Evolutionary conservation across 805 yeast species (phyloP).

Genomic region (Saccharomyces paradoxus): DNA sequence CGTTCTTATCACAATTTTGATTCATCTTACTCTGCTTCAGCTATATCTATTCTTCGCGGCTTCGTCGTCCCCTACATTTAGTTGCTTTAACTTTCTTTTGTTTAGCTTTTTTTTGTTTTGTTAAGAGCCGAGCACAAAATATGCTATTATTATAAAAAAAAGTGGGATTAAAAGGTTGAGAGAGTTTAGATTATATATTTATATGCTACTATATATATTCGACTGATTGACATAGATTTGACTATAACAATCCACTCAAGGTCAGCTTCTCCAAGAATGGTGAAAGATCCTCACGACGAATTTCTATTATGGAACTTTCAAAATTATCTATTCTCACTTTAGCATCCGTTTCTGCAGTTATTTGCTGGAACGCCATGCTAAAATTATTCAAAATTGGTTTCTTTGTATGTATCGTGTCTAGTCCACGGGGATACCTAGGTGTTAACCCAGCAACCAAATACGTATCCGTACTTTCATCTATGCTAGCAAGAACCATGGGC

Average conservation of each 20-base stretch:
- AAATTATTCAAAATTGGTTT: constrained; percentile 65
- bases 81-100: not conserved
- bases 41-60: not conserved
- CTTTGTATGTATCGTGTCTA: constrained; percentile 25
- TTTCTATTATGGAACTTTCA: constrained; percentile 88
- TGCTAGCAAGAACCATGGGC: constrained; percentile 81
- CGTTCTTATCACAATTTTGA: not conserved
- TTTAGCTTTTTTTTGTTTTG: not conserved
- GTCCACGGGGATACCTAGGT: constrained; percentile 61
- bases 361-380: constrained; percentile 84
- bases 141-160: not conserved
- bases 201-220: not conserved
- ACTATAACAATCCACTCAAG: constrained; percentile 51
- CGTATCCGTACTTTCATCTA: constrained; percentile 64
- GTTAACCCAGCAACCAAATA: constrained; percentile 86
- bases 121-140: not conserved
- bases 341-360: constrained; percentile 78
- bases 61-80: not conserved
- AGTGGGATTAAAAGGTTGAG: not conserved
- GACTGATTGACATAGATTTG: not conserved
- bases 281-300: constrained; percentile 75
- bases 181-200: not conserved
- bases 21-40: not conserved
- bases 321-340: constrained; percentile 87
- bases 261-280: constrained; percentile 83